phyloP scores from a whole-genome alignment of 2,329 filamentous ascomycete genomes.

The Aspergillus pseudoterreus region DNA sequence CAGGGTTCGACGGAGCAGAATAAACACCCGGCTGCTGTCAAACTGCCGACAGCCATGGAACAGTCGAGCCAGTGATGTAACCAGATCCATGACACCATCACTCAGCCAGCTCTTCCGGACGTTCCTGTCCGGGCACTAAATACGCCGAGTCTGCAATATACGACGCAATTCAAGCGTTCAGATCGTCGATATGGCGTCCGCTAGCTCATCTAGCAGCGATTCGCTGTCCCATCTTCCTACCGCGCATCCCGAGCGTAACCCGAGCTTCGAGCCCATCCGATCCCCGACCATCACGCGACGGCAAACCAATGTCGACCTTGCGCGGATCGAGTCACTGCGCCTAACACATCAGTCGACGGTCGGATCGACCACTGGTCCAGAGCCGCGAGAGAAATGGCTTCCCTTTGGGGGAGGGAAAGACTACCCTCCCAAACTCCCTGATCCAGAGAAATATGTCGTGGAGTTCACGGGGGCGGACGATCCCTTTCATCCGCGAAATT shows the following conservation, averaged over 20 bases:
- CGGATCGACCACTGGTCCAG: conserved; percentile 15
- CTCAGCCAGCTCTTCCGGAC: conserved; percentile 2
- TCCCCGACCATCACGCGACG: conserved; percentile 15
- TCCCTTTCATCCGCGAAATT: conserved; percentile 31
- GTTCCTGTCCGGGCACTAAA: neutral
- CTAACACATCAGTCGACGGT: conserved; percentile 25
- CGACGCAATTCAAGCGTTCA: neutral
- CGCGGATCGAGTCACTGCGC: conserved; percentile 26
- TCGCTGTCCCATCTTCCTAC: neutral
- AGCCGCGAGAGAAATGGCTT: conserved; percentile 23
- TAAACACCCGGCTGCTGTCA: neutral
- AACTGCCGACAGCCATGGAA: neutral
- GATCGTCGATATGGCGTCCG: neutral
- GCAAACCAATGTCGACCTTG: conserved; percentile 23
- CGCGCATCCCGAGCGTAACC: neutral
- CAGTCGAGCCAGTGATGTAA: neutral
- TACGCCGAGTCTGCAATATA: neutral
- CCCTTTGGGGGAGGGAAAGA: conserved; percentile 18
- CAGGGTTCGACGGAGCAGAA: neutral
- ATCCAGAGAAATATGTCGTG: conserved; percentile 52
- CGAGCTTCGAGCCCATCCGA: neutral
- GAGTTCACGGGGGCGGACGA: conserved; percentile 52
- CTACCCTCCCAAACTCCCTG: conserved; percentile 42
- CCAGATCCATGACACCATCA: conserved; percentile 10
- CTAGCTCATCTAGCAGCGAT: neutral